Percentiles rank a stretch among this genome's conserved stretches.
These are phyloP conservation scores for Parasarocladium wereldwijsianum DNA, from an alignment of 2,329 filamentous ascomycete genomes.

Conservation along the genomic window DNA sequence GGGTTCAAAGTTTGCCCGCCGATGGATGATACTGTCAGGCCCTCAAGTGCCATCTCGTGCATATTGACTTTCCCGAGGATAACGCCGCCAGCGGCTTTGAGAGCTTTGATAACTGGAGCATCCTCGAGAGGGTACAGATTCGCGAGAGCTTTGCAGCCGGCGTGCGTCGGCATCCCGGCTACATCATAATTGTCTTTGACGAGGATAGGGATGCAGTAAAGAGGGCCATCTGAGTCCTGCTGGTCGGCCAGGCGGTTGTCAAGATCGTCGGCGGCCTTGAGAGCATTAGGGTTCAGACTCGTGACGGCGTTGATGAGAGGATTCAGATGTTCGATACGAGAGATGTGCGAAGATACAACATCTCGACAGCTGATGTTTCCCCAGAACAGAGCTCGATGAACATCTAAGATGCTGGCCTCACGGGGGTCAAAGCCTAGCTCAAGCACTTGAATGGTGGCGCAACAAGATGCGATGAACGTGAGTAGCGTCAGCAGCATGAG, in stretches of 20 bases:
- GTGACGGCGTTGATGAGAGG: slow-evolving; percentile 4
- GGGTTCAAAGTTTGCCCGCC: slow-evolving; percentile 5
- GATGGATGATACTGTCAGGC: slow-evolving; percentile 4
- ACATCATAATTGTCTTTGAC: slow-evolving; percentile 6
- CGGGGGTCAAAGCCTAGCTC: slow-evolving; percentile 2
- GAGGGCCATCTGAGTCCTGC: too few species aligned
- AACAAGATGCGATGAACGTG: too few species aligned
- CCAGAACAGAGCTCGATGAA: slow-evolving; percentile 4
- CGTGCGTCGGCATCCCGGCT: slow-evolving; percentile 4
- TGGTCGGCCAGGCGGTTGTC: background rate
- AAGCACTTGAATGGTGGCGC: too few species aligned
- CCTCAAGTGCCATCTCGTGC: slow-evolving; percentile 5
- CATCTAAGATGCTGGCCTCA: slow-evolving; percentile 4
- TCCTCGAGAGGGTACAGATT: slow-evolving; percentile 3
- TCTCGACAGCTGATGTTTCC: slow-evolving; percentile 4
- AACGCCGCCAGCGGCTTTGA: slow-evolving; percentile 5
- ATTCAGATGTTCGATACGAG: slow-evolving; percentile 5
- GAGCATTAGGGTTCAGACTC: slow-evolving; percentile 3
- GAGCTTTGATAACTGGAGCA: slow-evolving; percentile 3
- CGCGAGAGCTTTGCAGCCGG: slow-evolving; percentile 2
- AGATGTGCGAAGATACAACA: slow-evolving; percentile 4
- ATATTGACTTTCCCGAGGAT: slow-evolving; percentile 6
- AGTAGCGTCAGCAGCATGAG: too few species aligned
- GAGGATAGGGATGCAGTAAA: slow-evolving; percentile 6
- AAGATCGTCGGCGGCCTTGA: slow-evolving; percentile 4